These are phyloP conservation scores for Xylaria sp. DNA, from an alignment of 2,329 filamentous ascomycete species.

Conservation along the genomic window DNA sequence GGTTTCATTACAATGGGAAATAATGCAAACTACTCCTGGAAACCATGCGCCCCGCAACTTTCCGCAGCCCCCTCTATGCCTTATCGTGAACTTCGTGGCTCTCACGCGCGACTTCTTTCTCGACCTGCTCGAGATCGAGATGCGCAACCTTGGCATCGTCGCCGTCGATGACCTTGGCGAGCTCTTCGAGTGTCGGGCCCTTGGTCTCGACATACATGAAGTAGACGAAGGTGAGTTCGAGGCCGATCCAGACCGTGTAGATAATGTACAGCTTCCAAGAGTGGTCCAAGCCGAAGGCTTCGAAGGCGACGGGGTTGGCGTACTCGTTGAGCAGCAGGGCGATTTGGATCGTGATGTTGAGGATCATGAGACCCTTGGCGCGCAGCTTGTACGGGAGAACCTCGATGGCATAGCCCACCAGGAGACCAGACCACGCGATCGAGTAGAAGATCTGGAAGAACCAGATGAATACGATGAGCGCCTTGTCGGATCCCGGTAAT, in stretches of 20 bases:
- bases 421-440: conserved; percentile 67
- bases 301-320: conserved; percentile 66
- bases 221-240: conserved; percentile 67
- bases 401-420: conserved; percentile 65
- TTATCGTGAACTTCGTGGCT: conserved; percentile 49
- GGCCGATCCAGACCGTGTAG: conserved; percentile 67
- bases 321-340: conserved; percentile 65
- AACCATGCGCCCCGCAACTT: background rate
- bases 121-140: conserved; percentile 58
- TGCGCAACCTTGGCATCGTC: conserved; percentile 62
- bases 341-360: conserved; percentile 67
- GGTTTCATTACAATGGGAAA: conserved; percentile 28
- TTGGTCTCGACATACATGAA: conserved; percentile 70
- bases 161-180: conserved; percentile 74
- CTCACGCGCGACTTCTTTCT: conserved; percentile 55
- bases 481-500: conserved; percentile 52
- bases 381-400: conserved; percentile 62
- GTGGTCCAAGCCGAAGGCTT: conserved; percentile 54
- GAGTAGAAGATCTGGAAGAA: conserved; percentile 63
- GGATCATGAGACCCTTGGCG: conserved; percentile 65
- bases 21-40: conserved; percentile 1
- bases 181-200: conserved; percentile 73
- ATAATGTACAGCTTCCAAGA: conserved; percentile 68
- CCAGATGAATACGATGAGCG: conserved; percentile 62
- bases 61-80: conserved; percentile 34